Evolutionary conservation across 2,329 filamentous ascomycete genomes (phyloP).

Genomic region (Fusarium vanettenii): DNA sequence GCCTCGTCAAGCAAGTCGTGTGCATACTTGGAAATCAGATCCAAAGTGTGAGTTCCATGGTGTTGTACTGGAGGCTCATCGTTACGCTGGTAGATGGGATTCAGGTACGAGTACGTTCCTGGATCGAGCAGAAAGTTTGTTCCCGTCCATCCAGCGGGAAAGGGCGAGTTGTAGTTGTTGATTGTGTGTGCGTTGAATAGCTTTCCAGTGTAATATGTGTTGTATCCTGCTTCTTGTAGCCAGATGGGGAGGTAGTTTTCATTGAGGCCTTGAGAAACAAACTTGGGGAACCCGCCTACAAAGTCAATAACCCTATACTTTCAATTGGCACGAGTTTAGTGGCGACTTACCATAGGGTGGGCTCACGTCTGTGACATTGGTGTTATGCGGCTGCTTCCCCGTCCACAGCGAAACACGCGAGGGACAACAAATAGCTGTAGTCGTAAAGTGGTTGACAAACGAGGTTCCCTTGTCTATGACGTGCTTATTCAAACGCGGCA

Average conservation of each 20-base stretch:
- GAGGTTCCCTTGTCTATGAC: constrained; percentile 68
- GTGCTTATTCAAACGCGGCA: constrained; percentile 67
- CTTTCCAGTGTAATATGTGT: constrained; percentile 80
- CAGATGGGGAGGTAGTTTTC: constrained; percentile 76
- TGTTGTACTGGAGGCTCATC: constrained; percentile 47
- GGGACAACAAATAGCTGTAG: constrained; percentile 75
- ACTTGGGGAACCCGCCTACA: constrained; percentile 69
- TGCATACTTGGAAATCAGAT: constrained; percentile 70
- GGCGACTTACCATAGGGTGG: constrained; percentile 61
- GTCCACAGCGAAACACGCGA: constrained; percentile 74
- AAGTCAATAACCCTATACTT: constrained; percentile 2
- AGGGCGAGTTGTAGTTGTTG: constrained; percentile 70
- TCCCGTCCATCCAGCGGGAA: constrained; percentile 68
- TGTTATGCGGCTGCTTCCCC: constrained; percentile 75
- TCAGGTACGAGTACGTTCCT: constrained; percentile 57
- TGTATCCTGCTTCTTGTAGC: constrained; percentile 76
- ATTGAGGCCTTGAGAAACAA: constrained; percentile 73
- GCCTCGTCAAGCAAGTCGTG: constrained; percentile 72
- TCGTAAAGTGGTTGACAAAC: constrained; percentile 74
- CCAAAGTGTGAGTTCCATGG: constrained; percentile 55
- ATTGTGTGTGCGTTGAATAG: constrained; percentile 74
- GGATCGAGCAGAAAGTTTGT: constrained; percentile 52
- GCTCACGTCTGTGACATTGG: constrained; percentile 71
- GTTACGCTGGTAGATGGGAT: constrained; percentile 61
- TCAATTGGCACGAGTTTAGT: background rate